Conservation (phyloP, 192 early-diverging fungal genomes). For the Coemansia sp. region DNA sequence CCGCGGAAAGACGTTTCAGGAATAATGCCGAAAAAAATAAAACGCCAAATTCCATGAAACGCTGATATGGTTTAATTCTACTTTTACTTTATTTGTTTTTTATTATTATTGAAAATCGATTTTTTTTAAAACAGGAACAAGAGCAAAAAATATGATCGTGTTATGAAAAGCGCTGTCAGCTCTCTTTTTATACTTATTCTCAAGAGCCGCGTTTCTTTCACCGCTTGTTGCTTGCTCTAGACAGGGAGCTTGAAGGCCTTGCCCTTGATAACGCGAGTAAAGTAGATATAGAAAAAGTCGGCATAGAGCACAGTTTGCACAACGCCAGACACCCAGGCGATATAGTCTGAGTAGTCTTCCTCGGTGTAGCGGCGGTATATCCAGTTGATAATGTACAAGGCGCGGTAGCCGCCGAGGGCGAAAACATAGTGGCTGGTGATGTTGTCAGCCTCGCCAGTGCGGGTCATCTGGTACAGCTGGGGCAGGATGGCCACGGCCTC, state of each 20-base stretch:
- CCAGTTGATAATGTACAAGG: slow-evolving; percentile 92
- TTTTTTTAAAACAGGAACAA: too few relatives aligned
- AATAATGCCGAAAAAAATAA: too few relatives aligned
- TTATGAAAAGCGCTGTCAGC: not conserved
- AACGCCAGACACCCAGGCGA: slow-evolving; percentile 86
- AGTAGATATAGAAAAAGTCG: slow-evolving; percentile 99
- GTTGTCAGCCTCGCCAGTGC: slow-evolving; percentile 98
- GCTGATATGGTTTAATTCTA: too few relatives aligned
- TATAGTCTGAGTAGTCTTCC: slow-evolving; percentile 72
- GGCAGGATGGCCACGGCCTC: slow-evolving; percentile 97
- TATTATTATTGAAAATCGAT: too few relatives aligned
- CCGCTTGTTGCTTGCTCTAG: slow-evolving; percentile 7
- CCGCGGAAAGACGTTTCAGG: too few relatives aligned
- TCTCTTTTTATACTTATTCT: too few relatives aligned
- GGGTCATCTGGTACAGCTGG: slow-evolving; percentile 95
- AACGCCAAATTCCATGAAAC: too few relatives aligned
- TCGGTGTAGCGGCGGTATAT: slow-evolving; percentile 85
- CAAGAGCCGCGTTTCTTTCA: too few relatives aligned
- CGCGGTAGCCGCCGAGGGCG: slow-evolving; percentile 91
- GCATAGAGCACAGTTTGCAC: slow-evolving; percentile 94
- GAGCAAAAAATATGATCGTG: too few relatives aligned
- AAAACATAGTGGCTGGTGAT: slow-evolving; percentile 99
- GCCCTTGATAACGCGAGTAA: slow-evolving; percentile 60
- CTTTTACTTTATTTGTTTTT: too few relatives aligned
- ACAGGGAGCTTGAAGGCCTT: slow-evolving; percentile 57